Evolutionary conservation across 2,329 filamentous ascomycete species (phyloP), one percentile per base, ranked within the genome.

Genomic region (Penicillium sumatraense): DNA sequence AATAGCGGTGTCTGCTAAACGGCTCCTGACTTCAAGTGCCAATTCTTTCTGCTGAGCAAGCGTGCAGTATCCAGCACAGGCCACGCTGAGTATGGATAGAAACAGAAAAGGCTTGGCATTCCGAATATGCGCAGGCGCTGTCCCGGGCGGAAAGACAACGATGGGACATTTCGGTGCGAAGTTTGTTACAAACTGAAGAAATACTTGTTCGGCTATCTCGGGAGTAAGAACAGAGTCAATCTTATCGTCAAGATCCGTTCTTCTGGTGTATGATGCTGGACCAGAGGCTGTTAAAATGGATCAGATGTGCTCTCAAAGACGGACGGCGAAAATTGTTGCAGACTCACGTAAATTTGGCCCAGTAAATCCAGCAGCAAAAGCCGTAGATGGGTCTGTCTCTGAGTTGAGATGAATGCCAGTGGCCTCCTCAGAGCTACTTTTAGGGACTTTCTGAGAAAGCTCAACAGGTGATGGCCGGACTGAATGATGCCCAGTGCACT

Each of bases 91-190:
- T 40, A 40, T 40, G 36, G 36, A 21, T 21, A 40, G 9, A 21
- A 40, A 40, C 20, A 40, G 36, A 18, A 21, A 40, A 13, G 18
- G 36, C 36, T 23, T 40, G 41, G 29, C 11, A 11, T 51, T 49
- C 27, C 56, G 33, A 20, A 54, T 23, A 41, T 24, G 5, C 8
- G 16, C 42, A 4, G 48, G 20, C 14, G 36, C 53, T 5, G 52
- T 55, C 8, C 52, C 48, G 3, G 42, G 36, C 14, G 42, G 56
- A 18, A 53, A 58, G 5, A 58, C 49, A 4, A 58, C 52, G 13
- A 44, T 24, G 10, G 56, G 52, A n/a, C 49, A 58, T 11, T 23
- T 53, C n/a, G 56, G 44, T 18, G 49, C 56, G 5, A 58, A 52
- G n/a, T 41, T 45, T 3, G 23, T 26, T 7, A 55, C 24, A 27